Evolutionary conservation across 176 grass and related monocot genomes (phyloP).

Genomic region (Alloteropsis semialata): DNA sequence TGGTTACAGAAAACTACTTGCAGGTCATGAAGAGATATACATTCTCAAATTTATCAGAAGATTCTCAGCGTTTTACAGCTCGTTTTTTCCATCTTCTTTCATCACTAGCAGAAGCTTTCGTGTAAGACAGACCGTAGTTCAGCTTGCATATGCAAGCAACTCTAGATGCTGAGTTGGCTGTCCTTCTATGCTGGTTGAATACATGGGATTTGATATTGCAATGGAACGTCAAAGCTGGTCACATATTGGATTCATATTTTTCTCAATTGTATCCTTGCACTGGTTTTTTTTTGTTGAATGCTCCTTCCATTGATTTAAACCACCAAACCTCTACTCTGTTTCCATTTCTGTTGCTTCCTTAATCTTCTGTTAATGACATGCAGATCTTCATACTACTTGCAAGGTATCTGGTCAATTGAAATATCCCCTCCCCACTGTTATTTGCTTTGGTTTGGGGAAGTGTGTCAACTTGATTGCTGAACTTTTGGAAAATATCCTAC

Average conservation of each 20-base stretch:
- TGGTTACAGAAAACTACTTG: too few relatives aligned
- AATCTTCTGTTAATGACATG: constrained; percentile 25
- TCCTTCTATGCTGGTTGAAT: constrained; percentile 73
- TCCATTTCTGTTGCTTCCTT: constrained; percentile 42
- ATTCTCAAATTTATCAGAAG: constrained; percentile 74
- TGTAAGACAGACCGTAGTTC: constrained; percentile 49
- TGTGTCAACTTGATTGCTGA: constrained; percentile 16
- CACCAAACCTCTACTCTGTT: constrained; percentile 16
- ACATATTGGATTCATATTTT: constrained; percentile 93
- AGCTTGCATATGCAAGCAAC: constrained; percentile 8
- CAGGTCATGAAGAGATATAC: constrained; percentile 69
- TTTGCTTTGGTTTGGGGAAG: constrained; percentile 9
- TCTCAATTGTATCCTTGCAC: constrained; percentile 93
- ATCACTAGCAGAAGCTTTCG: constrained; percentile 84
- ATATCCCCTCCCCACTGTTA: background rate
- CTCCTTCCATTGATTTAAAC: too few relatives aligned
- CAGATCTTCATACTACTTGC: constrained; percentile 89
- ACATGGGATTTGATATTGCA: constrained; percentile 95
- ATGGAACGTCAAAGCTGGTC: constrained; percentile 86
- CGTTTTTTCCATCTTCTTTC: constrained; percentile 88
- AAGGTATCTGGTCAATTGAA: constrained; percentile 44
- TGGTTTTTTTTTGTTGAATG: constrained; percentile 12
- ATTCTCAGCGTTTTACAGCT: constrained; percentile 67
- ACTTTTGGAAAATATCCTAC: constrained; percentile 4
- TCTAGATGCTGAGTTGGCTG: background rate